Evolutionary conservation across 2,329 filamentous ascomycete species (phyloP), one percentile per base, ranked within the genome.

Genomic region (Chaetomium strumarium): DNA sequence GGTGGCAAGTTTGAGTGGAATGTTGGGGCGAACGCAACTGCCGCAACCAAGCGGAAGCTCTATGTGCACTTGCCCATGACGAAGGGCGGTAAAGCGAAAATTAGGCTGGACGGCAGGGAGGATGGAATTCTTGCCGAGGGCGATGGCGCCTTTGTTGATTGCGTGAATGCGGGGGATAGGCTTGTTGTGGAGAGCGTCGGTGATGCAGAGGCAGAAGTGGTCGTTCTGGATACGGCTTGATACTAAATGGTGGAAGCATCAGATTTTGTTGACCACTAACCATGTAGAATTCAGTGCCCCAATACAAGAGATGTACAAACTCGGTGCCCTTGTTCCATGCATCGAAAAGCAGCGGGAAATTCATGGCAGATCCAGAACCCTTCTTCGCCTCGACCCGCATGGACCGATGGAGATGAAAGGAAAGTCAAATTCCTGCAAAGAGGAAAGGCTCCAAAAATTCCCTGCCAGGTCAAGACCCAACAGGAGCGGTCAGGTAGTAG

Each of bases 61-160:
- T 95, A 85, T 67, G 71, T 93, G 34, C 90, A 95, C 68, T 59
- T 95, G 50, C 79, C 90, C 16, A 92, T 91, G 87, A 84, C 84
- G 1, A 86, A 88, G 72, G 76, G 76, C 38, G 87, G 87, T 20
- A 86, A 83, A 60, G 79, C 87, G 36, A 88, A 81, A 74, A 81
- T 95, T 55, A 78, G 79, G 59, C 72, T 85, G 62, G 86, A 78
- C 63, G 81, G 81, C 1, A 72, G 83, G 52, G 83, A 87, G 41
- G 82, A 86, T 57, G 79, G 80, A 0, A 72, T 86, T 14, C 67
- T 95, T 16, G 73, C 72, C 1, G 90, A 95, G 69, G 90, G 90
- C 0, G 90, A 95, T 69, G 89, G 88, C 14, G 88, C 86, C 1
- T 93, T 88, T 68, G 72, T 95, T 7, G 82, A 84, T 7, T 69